Percentiles rank a stretch among this genome's conserved stretches.
These are phyloP conservation scores for Toxoplasma gondii DNA, from an alignment of 169 alveolate species.

Conservation along the genomic window DNA sequence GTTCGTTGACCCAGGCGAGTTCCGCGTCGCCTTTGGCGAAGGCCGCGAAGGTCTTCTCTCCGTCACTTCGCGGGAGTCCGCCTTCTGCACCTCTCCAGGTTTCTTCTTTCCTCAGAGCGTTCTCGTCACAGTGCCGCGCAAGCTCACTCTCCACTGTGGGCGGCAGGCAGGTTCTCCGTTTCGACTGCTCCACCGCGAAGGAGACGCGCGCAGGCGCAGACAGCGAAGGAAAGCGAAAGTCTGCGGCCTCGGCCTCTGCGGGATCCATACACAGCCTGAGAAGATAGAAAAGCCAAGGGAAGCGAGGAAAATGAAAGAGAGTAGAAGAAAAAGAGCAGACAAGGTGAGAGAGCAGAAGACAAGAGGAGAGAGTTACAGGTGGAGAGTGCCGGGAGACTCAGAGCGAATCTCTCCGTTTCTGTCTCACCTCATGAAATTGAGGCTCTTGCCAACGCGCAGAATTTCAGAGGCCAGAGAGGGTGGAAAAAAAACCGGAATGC, in stretches of 20 bases:
- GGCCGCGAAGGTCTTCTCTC: background rate
- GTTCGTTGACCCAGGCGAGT: conserved; percentile 6
- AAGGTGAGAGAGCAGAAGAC: no score
- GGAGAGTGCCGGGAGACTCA: background rate
- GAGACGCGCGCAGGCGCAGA: background rate
- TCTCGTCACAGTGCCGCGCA: background rate
- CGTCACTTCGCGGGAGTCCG: background rate
- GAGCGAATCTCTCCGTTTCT: background rate
- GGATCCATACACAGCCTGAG: background rate
- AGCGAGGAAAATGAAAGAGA: background rate
- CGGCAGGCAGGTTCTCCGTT: background rate
- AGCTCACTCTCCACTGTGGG: background rate
- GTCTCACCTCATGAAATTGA: background rate
- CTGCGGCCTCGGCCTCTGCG: background rate
- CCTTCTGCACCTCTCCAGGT: background rate
- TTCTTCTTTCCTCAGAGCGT: background rate
- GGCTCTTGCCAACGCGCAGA: conserved; percentile 29
- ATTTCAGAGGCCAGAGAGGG: conserved; percentile 3
- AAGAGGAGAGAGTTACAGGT: no score
- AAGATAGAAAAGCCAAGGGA: background rate
- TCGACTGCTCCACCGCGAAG: background rate
- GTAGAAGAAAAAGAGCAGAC: no score
- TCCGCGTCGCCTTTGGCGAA: background rate
- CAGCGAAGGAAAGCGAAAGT: background rate
- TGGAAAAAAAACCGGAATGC: background rate